A percentile compares a stretch with the other conserved stretches of the same genome.
Conservation (phyloP, 2,329 filamentous ascomycete species). For the Penicillium sp. region DNA sequence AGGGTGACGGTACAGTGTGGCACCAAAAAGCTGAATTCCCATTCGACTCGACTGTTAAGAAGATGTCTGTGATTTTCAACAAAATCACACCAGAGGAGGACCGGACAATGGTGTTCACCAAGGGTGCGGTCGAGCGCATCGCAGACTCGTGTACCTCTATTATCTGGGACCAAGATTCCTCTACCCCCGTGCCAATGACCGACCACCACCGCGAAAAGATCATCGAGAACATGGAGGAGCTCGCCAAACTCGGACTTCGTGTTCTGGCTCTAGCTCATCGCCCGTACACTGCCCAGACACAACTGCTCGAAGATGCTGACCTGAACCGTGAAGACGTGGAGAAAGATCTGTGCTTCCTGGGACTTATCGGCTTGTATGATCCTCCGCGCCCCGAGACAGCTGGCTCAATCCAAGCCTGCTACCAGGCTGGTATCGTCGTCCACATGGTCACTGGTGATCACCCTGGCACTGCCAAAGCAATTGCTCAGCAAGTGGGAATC, state of each 20-base stretch:
- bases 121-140: slow-evolving; percentile 61
- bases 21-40: slow-evolving; percentile 62
- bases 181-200: slow-evolving; percentile 44
- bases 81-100: slow-evolving; percentile 20
- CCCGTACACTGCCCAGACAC: slow-evolving; percentile 3
- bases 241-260: slow-evolving; percentile 62
- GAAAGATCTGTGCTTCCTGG: slow-evolving; percentile 64
- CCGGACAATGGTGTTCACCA: slow-evolving; percentile 27
- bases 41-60: slow-evolving; percentile 69
- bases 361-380: slow-evolving; percentile 77
- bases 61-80: slow-evolving; percentile 66
- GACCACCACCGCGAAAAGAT: slow-evolving; percentile 54
- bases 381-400: slow-evolving; percentile 76
- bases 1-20: slow-evolving; percentile 50
- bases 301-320: slow-evolving; percentile 29
- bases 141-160: slow-evolving; percentile 57
- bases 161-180: slow-evolving; percentile 41
- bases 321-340: slow-evolving; percentile 61
- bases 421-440: slow-evolving; percentile 68
- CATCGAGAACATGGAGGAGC: slow-evolving; percentile 62
- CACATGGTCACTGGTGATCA: slow-evolving; percentile 83
- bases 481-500: slow-evolving; percentile 73
- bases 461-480: slow-evolving; percentile 69
- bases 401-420: slow-evolving; percentile 63
- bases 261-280: slow-evolving; percentile 62